Evolutionary conservation across 495 filamentous ascomycete genomes (phyloP).

Genomic region (Aspergillus baeticus): DNA sequence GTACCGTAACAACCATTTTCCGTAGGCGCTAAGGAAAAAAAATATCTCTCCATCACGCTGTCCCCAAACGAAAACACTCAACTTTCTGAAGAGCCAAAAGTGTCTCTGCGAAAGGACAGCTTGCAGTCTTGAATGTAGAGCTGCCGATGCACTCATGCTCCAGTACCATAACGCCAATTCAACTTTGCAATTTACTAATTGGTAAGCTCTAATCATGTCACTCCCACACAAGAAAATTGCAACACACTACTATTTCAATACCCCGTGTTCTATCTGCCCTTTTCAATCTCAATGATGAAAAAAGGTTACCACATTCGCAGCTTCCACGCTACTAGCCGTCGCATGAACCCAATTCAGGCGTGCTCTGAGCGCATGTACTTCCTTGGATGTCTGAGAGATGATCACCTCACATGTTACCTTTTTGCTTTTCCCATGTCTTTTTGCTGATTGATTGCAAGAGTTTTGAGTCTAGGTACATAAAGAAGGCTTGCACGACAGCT

Average conservation of each 20-base stretch:
- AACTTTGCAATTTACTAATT: too few relatives aligned
- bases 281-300: conserved; percentile 46
- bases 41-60: neutral
- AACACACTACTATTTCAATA: neutral
- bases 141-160: neutral
- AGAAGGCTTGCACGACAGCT: too few relatives aligned
- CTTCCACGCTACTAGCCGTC: conserved; percentile 51
- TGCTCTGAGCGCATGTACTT: conserved; percentile 37
- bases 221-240: too few relatives aligned
- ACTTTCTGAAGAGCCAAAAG: neutral
- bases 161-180: too few relatives aligned
- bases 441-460: conserved; percentile 6
- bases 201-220: too few relatives aligned
- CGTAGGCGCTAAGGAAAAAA: conserved; percentile 3
- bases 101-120: neutral
- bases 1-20: conserved; percentile 6
- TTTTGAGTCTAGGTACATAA: too few relatives aligned
- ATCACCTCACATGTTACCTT: neutral
- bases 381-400: conserved; percentile 41
- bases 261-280: neutral
- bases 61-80: neutral
- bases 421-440: too few relatives aligned
- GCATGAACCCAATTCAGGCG: conserved; percentile 33
- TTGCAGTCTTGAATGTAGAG: neutral
- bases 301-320: conserved; percentile 53